Evolutionary conservation across 2,329 filamentous ascomycete species (phyloP).

Genomic region (Dactylella cylindrospora): DNA sequence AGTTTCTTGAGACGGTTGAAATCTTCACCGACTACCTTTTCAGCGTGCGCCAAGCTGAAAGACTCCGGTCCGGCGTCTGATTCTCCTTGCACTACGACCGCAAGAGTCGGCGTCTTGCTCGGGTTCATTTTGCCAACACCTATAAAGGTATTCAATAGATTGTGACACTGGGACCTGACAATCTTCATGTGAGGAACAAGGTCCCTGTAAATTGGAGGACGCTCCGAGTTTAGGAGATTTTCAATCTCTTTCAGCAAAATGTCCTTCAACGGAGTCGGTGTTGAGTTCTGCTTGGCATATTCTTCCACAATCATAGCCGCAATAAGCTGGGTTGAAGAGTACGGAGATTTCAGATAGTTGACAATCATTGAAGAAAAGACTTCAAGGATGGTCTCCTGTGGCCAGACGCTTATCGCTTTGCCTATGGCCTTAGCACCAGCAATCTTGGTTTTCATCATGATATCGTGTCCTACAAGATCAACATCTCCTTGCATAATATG

Average conservation of each 20-base stretch:
- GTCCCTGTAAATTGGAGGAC: conserved; percentile 81
- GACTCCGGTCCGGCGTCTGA: conserved; percentile 86
- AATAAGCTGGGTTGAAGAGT: conserved; percentile 82
- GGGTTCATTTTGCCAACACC: conserved; percentile 81
- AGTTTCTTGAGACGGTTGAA: conserved; percentile 84
- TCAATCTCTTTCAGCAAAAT: conserved; percentile 68
- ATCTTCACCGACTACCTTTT: conserved; percentile 81
- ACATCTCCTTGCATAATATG: conserved; percentile 98
- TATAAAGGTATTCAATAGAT: conserved; percentile 85
- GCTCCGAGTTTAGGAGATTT: conserved; percentile 75
- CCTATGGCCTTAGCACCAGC: conserved; percentile 84
- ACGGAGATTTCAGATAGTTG: conserved; percentile 68
- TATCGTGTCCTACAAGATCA: conserved; percentile 86
- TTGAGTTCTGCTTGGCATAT: conserved; percentile 66
- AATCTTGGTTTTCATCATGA: conserved; percentile 84
- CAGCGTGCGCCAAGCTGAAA: conserved; percentile 83
- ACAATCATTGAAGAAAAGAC: conserved; percentile 67
- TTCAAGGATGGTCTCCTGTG: conserved; percentile 61
- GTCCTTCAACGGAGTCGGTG: conserved; percentile 52
- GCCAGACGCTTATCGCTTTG: conserved; percentile 74
- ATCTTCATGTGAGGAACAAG: conserved; percentile 87
- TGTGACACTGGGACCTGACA: conserved; percentile 85
- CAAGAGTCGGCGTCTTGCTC: conserved; percentile 73
- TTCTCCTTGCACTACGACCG: conserved; percentile 92
- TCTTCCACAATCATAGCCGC: conserved; percentile 84